These are phyloP conservation scores for Fusarium sp. DNA, from an alignment of 2,329 filamentous ascomycete species.

Conservation along the genomic window DNA sequence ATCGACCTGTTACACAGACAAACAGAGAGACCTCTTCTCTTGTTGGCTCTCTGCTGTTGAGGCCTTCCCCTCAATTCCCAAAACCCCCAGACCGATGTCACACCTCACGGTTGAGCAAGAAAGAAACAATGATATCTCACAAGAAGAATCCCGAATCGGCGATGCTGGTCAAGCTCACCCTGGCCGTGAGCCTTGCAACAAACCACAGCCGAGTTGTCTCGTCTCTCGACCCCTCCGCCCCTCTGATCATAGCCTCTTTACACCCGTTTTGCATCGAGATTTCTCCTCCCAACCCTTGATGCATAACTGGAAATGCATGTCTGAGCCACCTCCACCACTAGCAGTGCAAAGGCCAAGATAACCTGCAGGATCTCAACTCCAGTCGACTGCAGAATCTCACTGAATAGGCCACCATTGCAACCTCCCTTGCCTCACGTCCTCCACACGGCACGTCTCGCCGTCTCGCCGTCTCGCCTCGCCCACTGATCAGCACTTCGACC, in stretches of 20 bases:
- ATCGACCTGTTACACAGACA: background rate
- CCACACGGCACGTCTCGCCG: background rate
- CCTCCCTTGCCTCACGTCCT: background rate
- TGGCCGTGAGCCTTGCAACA: background rate
- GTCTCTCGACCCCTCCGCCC: background rate
- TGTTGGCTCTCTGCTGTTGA: conserved; percentile 4
- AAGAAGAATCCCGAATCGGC: conserved; percentile 13
- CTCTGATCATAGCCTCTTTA: conserved; percentile 14
- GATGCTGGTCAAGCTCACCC: background rate
- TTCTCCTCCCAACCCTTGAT: background rate
- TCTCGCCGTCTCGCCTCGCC: conserved; percentile 10
- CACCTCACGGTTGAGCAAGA: conserved; percentile 1
- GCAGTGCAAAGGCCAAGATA: background rate
- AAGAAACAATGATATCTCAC: conserved; percentile 32
- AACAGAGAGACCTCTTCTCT: too few relatives aligned
- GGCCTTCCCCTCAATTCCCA: conserved; percentile 24
- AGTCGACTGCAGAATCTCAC: conserved; percentile 4
- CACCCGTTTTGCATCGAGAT: background rate
- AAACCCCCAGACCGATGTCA: conserved; percentile 15
- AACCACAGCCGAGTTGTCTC: background rate
- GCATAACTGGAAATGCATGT: conserved; percentile 7
- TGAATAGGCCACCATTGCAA: background rate
- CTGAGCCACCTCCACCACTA: background rate
- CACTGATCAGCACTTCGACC: conserved; percentile 13
- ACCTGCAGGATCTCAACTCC: conserved; percentile 29